A percentile compares a stretch with the other conserved stretches of the same genome.
Conservation (phyloP, 768 basidiomycete genomes). For the Lentinula raphanica region DNA sequence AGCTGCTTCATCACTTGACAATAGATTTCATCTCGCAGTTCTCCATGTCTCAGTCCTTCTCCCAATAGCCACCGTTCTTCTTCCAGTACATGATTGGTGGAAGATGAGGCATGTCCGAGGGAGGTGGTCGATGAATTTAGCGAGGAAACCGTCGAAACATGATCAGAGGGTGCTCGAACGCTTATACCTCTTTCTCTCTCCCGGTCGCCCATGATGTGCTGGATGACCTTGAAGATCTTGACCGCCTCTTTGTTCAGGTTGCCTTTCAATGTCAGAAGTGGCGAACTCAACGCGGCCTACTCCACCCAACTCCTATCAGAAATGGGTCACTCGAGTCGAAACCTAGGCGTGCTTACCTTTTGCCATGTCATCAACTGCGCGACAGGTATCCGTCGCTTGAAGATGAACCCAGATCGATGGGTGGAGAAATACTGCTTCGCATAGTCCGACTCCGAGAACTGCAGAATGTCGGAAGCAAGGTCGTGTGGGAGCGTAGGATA, state of each 20-base stretch:
- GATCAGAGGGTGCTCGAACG: conserved; percentile 42
- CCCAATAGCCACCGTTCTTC: conserved; percentile 84
- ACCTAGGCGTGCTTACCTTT: conserved; percentile 40
- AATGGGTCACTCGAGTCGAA: conserved; percentile 4
- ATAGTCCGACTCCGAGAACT: conserved; percentile 82
- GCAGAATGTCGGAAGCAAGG: conserved; percentile 79
- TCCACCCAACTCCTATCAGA: not conserved
- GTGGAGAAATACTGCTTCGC: conserved; percentile 86
- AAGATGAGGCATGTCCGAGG: conserved; percentile 22
- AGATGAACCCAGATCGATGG: conserved; percentile 85
- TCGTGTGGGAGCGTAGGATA: conserved; percentile 77
- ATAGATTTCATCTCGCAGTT: conserved; percentile 90
- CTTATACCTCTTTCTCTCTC: conserved; percentile 62
- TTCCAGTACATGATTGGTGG: conserved; percentile 50
- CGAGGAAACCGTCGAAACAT: conserved; percentile 37
- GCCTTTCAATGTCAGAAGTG: conserved; percentile 68
- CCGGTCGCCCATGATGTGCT: conserved; percentile 91
- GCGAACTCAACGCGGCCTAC: conserved; percentile 63
- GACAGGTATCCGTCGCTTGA: conserved; percentile 75
- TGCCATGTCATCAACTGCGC: conserved; percentile 91
- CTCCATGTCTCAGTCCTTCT: conserved; percentile 73
- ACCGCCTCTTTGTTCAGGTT: conserved; percentile 71
- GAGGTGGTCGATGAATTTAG: conserved; percentile 46
- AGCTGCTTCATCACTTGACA: conserved; percentile 93
- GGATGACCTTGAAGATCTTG: conserved; percentile 82